Evolutionary conservation across 1,139 yeast species (phyloP).

Genomic region (Yamadazyma epiphylla): DNA sequence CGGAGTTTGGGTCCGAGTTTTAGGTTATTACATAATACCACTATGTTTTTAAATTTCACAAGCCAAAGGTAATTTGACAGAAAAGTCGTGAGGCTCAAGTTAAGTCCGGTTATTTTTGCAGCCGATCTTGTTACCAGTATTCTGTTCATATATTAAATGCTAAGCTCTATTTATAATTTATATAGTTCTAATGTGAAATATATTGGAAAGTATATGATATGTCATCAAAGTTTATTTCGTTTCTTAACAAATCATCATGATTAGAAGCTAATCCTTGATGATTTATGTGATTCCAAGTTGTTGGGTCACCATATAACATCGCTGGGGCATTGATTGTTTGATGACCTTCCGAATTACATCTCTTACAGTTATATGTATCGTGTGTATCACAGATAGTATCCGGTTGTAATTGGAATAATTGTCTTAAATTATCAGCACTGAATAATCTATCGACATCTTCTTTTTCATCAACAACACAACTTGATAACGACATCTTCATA

Average conservation of each 20-base stretch:
- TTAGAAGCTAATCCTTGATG: slow-evolving; percentile 57
- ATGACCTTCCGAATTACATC: slow-evolving; percentile 54
- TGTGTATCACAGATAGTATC: slow-evolving; percentile 85
- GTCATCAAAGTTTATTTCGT: slow-evolving; percentile 66
- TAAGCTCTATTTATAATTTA: too few species aligned
- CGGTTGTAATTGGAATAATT: slow-evolving; percentile 68
- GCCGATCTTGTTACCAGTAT: too few species aligned
- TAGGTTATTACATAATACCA: too few species aligned
- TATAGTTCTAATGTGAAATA: slow-evolving; percentile 84
- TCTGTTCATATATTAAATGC: too few species aligned
- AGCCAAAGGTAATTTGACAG: too few species aligned
- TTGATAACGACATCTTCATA: slow-evolving; percentile 89
- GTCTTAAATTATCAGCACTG: slow-evolving; percentile 74
- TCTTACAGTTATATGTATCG: slow-evolving; percentile 82
- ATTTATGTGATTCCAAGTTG: slow-evolving; percentile 92
- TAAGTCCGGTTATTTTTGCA: slow-evolving; percentile 4
- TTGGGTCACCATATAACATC: slow-evolving; percentile 96
- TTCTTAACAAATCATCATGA: slow-evolving; percentile 72
- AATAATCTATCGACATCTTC: slow-evolving; percentile 93
- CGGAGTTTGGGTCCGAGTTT: too few species aligned
- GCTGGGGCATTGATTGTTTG: slow-evolving; percentile 72
- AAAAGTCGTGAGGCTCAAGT: too few species aligned
- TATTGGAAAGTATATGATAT: slow-evolving; percentile 91
- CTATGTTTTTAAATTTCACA: too few species aligned
- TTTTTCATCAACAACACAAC: slow-evolving; percentile 95